Conservation (phyloP, 148 eudicot species). For the Agrostemma githago region DNA sequence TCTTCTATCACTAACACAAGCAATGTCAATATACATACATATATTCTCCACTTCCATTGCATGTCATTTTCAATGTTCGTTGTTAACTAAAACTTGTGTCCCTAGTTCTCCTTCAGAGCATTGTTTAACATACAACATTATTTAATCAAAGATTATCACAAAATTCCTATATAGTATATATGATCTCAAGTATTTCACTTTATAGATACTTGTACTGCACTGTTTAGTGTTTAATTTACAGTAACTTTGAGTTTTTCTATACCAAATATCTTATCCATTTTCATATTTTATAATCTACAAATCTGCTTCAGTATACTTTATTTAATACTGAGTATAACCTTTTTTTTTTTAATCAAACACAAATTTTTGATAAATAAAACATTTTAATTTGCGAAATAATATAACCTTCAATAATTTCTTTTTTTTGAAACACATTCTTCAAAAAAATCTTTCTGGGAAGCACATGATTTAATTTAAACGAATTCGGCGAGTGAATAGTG, state of each 20-base stretch:
- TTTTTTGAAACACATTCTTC: too few relatives aligned
- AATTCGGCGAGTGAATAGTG: too few relatives aligned
- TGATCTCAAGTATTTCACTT: too few relatives aligned
- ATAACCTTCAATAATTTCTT: too few relatives aligned
- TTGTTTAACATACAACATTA: background rate
- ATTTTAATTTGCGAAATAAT: too few relatives aligned
- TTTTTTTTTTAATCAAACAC: too few relatives aligned
- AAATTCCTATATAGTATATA: background rate
- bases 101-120: background rate
- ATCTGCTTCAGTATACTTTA: too few relatives aligned
- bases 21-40: conserved; percentile 7
- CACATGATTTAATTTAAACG: too few relatives aligned
- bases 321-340: too few relatives aligned
- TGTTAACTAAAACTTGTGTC: background rate
- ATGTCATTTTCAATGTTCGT: background rate
- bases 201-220: background rate
- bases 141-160: background rate
- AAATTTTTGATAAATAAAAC: too few relatives aligned
- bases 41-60: conserved; percentile 19
- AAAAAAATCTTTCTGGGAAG: too few relatives aligned
- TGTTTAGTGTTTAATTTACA: background rate
- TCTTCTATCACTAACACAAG: conserved; percentile 10
- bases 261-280: background rate
- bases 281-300: too few relatives aligned
- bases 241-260: background rate